Evolutionary conservation across 257 asterid genomes (phyloP), one percentile per base, ranked within the genome.

Genomic region (Fraxinus anomala): DNA sequence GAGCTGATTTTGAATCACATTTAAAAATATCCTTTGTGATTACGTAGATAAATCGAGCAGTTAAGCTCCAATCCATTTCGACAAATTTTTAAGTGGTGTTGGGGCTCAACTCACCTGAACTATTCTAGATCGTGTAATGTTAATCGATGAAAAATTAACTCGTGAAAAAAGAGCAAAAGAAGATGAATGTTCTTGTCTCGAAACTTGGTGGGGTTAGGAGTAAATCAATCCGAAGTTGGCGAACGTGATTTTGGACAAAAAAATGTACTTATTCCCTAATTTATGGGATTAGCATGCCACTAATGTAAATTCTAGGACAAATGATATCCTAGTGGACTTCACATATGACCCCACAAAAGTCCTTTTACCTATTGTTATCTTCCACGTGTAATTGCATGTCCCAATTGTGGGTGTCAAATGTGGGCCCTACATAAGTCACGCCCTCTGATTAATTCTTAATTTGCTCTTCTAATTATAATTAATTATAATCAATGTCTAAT

Each of bases 361-460:
- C 69, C 69, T 31, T 23, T 23, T 10, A 63, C 36, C 36, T 26
- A 63, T 63, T 19, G 69, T 26, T 34, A 26, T 26, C 69, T 24
- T 26, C 69, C 69, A 63, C 69, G 69, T 63, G 69, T 65, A 26
- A 59, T 63, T 63, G 7, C 28, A 8, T 59, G 69, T 63, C 69
- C 79, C 77, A 56, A 85, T 83, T 81, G 85, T 83, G 83, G 68
- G 87, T 91, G 91, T 42, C 83, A 82, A 74, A 75, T 16, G 47
- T 36, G 85, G 91, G 87, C 61, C 76, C 90, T 89, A 78, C 66
- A 51, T 28, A 77, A 49, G 82, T 87, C 95, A 90, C 86, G 95
- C 95, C 80, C 79, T 76, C 82, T 83, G 76, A 78, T 73, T 51
- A 80, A 51, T 72, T 63, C 34, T 63, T 63, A 68, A 59, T 63